Evolutionary conservation across 306 rosid species (phyloP).

Genomic region (Acacia melanoxylon): DNA sequence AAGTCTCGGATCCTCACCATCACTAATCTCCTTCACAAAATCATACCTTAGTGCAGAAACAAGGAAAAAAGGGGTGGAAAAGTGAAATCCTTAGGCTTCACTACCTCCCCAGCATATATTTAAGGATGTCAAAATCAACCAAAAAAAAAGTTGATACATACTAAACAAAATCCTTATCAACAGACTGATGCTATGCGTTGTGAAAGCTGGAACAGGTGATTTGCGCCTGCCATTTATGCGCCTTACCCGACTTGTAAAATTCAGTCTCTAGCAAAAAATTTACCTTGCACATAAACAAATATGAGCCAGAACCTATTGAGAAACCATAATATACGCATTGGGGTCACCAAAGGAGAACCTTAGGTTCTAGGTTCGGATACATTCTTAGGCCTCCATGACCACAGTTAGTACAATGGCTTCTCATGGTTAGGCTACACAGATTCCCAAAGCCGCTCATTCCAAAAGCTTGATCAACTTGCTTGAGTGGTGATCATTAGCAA

Average conservation of each 20-base stretch:
- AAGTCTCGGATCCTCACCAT: background rate
- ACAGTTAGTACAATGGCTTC: background rate
- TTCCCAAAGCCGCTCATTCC: slow-evolving; percentile 31
- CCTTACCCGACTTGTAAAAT: background rate
- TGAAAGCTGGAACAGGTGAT: background rate
- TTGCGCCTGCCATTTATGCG: background rate
- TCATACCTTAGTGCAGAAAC: background rate
- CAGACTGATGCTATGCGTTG: background rate
- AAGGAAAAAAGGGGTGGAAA: background rate
- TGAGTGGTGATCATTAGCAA: background rate
- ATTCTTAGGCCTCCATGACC: background rate
- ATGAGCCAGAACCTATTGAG: background rate
- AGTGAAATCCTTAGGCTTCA: background rate
- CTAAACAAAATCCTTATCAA: background rate
- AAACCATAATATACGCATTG: slow-evolving; percentile 34
- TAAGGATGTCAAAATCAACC: background rate
- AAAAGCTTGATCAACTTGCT: background rate
- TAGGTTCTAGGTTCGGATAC: background rate
- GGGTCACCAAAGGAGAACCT: slow-evolving; percentile 27
- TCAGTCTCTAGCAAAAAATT: slow-evolving; percentile 4
- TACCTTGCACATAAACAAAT: background rate
- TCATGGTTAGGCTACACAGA: background rate
- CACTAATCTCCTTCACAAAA: background rate
- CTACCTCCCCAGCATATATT: background rate
- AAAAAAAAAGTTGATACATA: background rate